phyloP scores from a whole-genome alignment of 306 rosid genomes.

The Vicia sativa region DNA sequence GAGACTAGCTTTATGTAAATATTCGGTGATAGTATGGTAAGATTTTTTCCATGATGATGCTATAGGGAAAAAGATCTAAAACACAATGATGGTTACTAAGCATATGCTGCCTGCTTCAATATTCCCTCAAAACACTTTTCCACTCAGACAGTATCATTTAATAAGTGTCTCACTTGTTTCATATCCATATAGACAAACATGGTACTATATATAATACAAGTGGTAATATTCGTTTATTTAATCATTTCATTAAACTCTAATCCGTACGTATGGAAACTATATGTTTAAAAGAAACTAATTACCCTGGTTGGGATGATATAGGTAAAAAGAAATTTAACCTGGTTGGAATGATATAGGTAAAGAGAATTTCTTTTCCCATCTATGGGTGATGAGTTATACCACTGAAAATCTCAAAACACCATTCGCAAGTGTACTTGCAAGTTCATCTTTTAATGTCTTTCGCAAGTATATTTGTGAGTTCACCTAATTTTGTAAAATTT shows the following conservation, averaged over 20 bases:
- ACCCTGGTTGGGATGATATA: too few relatives aligned
- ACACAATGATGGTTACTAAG: conserved; percentile 44
- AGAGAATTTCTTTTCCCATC: too few relatives aligned
- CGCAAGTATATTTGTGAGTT: too few relatives aligned
- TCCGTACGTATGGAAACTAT: too few relatives aligned
- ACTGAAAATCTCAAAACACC: too few relatives aligned
- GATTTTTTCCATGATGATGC: conserved; percentile 43
- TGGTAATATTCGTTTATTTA: neutral
- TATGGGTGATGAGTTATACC: too few relatives aligned
- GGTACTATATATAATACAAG: neutral
- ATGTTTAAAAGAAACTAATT: too few relatives aligned
- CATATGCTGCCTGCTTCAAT: conserved; percentile 44
- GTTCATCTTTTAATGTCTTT: too few relatives aligned
- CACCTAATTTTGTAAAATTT: too few relatives aligned
- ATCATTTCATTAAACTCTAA: neutral
- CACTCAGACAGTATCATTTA: conserved; percentile 36
- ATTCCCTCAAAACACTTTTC: conserved; percentile 37
- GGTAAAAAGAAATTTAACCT: too few relatives aligned
- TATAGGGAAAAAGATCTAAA: conserved; percentile 25
- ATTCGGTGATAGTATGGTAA: conserved; percentile 34
- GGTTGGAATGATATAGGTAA: too few relatives aligned
- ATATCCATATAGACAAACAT: neutral
- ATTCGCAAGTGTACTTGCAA: too few relatives aligned
- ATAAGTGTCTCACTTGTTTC: conserved; percentile 12
- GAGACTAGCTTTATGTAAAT: conserved; percentile 23